Evolutionary conservation across 2,329 filamentous ascomycete genomes (phyloP), one percentile per base, ranked within the genome.

Genomic region (Colletotrichum acutatum): DNA sequence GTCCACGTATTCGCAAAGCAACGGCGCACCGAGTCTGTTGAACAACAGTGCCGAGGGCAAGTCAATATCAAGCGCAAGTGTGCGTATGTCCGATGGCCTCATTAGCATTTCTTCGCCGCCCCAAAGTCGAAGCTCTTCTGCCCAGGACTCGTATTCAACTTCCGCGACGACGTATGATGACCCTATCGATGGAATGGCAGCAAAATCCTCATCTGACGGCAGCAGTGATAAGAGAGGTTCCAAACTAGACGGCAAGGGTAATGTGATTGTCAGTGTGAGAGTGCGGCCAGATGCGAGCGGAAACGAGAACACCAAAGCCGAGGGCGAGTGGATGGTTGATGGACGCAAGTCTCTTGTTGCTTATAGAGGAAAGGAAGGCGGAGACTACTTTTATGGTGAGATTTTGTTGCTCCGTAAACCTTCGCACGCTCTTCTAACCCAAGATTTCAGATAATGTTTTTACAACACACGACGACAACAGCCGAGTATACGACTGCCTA

Each of bases 181-280:
- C 74, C 86, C 88, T 30, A 90, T 89, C 28, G 94, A 96, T 34
- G 83, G 83, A 24, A 78, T 82, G 2, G 81, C 82, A 32, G 75
- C 80, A 16, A 82, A 79, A 62, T 76, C 80, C 28, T 78, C 79
- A 63, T 76, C 76, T 37, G 75, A 78, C 30, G 28, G 58, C 54
- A 75, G 79, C 5, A 77, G 75, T 53, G 85, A 84, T 75, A 91
- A 84, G 81, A 86, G 84, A 71, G 74, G 82, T 68, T 90, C 90
- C 69, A 88, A 90, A 77, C 52, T 74, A 12, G 95, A 98, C 78
- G 90, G 89, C 68, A 98, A 98, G 82, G 97, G 97, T 64, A 99
- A 99, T 79, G 96, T 99, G 16, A 84, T 98, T 74, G 96, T 99
- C 77, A 98, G 97, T 80, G 95, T 99, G 49, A 91, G 97, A 79